Evolutionary conservation across 1,139 yeast genomes (phyloP), one percentile per base, ranked within the genome.

Genomic region (Diutina neorugosa): DNA sequence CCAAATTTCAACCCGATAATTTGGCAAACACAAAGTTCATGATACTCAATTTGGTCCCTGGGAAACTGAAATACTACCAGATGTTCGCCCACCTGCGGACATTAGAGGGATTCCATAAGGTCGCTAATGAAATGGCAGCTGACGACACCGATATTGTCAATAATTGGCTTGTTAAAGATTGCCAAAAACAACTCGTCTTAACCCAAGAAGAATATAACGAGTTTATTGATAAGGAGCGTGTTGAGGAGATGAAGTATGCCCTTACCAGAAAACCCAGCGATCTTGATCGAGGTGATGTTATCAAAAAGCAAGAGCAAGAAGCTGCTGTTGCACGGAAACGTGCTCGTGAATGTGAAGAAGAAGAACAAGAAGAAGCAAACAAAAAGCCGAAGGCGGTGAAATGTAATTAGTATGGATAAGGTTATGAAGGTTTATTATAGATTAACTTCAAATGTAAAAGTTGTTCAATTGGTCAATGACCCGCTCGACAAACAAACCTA

Each of bases 21-120:
- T 16, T 46, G 37, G 74, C 88, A 19, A 89, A 88, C 62, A 79
- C 95, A 4, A 93, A 93, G 68, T 93, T 84, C 65, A 81, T 94
- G 69, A 62, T 91, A 51, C 72, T 82, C 51, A 81, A 90, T 61
- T 82, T 88, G 69, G 73, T 89, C 3, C 96, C 96, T 0, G 96
- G 96, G 0, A 86, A 83, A 63, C 78, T 82, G 4, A 71, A 74
- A 18, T 71, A 80, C 52, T 86, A 85, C 63, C 83, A 80, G 59
- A 60, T 68, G 52, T 69, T 88, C 52, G 74, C 84, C 43, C 76
- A 75, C 57, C 71, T 81, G 47, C 88, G 82, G 62, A 71, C 78
- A 2, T 68, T 73, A 54, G 80, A 76, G 14, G 85, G 81, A 49
- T 66, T 86, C 31, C 60, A 53, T 18, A 44, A 52, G 48, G 51